phyloP scores from a whole-genome alignment of 768 basidiomycete genomes.

The Rhodocollybia butyracea region DNA sequence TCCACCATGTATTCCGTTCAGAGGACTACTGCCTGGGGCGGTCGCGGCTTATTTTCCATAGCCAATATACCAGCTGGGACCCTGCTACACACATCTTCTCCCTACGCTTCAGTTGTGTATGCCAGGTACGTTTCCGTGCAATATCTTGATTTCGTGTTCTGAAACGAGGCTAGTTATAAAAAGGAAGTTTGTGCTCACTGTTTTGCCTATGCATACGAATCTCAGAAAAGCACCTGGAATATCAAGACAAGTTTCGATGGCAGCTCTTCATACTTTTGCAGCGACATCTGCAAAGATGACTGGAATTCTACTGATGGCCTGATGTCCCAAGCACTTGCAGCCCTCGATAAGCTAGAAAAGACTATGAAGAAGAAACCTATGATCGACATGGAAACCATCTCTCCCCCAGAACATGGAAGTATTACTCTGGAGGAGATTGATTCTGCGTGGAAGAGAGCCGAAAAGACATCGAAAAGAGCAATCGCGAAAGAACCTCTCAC shows the following conservation, averaged over 20 bases:
- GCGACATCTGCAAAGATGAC: constrained; percentile 37
- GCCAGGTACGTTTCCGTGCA: too few species aligned
- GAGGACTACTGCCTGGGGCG: too few species aligned
- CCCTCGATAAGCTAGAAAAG: constrained; percentile 32
- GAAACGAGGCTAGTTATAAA: constrained; percentile 57
- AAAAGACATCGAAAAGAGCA: constrained; percentile 25
- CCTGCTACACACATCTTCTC: too few species aligned
- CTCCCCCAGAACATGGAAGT: constrained; percentile 5
- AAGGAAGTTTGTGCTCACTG: constrained; percentile 67
- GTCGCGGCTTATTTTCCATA: too few species aligned
- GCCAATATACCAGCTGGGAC: too few species aligned
- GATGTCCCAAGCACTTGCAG: constrained; percentile 27
- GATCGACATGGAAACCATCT: constrained; percentile 17
- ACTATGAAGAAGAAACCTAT: constrained; percentile 21
- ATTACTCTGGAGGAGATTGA: constrained; percentile 41
- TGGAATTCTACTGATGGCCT: constrained; percentile 39
- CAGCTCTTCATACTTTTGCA: constrained; percentile 52
- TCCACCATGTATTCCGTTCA: too few species aligned
- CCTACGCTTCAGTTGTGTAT: too few species aligned
- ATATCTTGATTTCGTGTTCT: too few species aligned
- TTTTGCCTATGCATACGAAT: constrained; percentile 58
- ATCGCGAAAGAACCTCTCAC: constrained; percentile 28
- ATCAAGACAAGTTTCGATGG: constrained; percentile 25
- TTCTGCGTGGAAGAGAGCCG: constrained; percentile 41
- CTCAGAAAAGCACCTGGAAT: constrained; percentile 44